Evolutionary conservation across 2,329 filamentous ascomycete genomes (phyloP), one percentile per base, ranked within the genome.

Genomic region (Mycocentrospora acerina): DNA sequence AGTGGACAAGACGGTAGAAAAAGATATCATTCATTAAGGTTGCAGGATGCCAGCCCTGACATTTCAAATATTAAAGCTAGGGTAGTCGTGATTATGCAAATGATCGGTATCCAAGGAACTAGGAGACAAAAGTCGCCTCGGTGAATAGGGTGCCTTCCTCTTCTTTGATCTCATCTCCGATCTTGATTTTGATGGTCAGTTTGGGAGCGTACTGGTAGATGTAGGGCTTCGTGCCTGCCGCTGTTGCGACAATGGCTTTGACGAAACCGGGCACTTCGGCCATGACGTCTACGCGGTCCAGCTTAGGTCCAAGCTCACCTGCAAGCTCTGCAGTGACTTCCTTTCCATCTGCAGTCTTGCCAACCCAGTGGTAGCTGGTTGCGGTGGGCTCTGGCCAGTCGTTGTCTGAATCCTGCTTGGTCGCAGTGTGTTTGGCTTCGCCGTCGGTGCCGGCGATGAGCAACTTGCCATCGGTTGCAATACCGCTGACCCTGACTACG

Each of bases 71-170:
- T 63, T 66, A 66, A 52, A 55, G 51, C 51, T 59, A 54, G 53
- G 54, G 48, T 60, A 48, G 43, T 47, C 42, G 44, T 45, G 35
- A 53, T 47, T 36, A 29, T 48, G 38, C 41, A 44, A 44, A 46
- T 42, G 36, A 34, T 31, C 42, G 28, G 44, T 46, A 51, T 51
- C 30, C 17, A 31, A 15, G 30, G n/a, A 38, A 50, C 67, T 63
- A 85, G 35, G 86, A 90, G 70, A 98, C 95, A 73, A 97, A 98
- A n/a, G 90, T 96, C 3, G 93, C 90, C 73, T 98, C 93, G 40
- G 80, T 82, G 71, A 94, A 95, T 37, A 95, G 71, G 31, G 71
- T 74, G 32, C 93, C 93, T 61, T 90, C 75, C 68, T 97, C 91
- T 13, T 77, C 75, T 46, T 83, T 79, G 58, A 90, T 86, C 57